Percentiles rank a stretch among this genome's conserved stretches.
Evolutionary conservation across 2,329 filamentous ascomycete species (phyloP).

Genomic region (Dactylellina cionopaga): DNA sequence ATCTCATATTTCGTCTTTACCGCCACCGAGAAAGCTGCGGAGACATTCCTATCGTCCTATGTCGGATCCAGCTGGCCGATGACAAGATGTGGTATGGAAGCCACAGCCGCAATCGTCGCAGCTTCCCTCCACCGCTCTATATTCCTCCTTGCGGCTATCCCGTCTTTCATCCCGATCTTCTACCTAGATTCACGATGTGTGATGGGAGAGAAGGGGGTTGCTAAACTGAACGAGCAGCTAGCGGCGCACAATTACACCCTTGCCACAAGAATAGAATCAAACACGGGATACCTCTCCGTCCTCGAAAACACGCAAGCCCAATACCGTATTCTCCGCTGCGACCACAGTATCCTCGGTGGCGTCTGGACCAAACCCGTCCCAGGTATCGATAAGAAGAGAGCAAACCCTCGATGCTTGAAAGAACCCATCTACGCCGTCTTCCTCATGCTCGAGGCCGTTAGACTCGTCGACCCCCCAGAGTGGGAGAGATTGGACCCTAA

Average conservation of each 20-base stretch:
- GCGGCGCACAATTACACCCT: slow-evolving; percentile 75
- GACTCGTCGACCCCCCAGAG: slow-evolving; percentile 74
- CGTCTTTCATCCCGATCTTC: slow-evolving; percentile 76
- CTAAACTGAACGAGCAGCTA: slow-evolving; percentile 72
- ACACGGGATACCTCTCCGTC: slow-evolving; percentile 92
- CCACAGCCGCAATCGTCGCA: slow-evolving; percentile 33
- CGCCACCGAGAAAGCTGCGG: slow-evolving; percentile 7
- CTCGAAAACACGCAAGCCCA: slow-evolving; percentile 76
- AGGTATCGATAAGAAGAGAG: slow-evolving; percentile 63
- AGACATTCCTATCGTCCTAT: slow-evolving; percentile 13
- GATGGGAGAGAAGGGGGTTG: slow-evolving; percentile 34
- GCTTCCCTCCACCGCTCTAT: slow-evolving; percentile 72
- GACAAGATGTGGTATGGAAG: slow-evolving; percentile 50
- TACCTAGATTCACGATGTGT: slow-evolving; percentile 72
- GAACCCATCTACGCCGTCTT: slow-evolving; percentile 98
- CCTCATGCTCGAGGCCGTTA: slow-evolving; percentile 89
- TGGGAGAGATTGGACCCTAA: slow-evolving; percentile 72
- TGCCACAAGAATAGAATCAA: slow-evolving; percentile 82
- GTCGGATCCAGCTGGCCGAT: slow-evolving; percentile 43
- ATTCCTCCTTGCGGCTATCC: slow-evolving; percentile 73
- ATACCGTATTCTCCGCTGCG: slow-evolving; percentile 86
- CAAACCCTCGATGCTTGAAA: slow-evolving; percentile 64
- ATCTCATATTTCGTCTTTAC: slow-evolving; percentile 44
- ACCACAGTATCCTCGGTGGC: slow-evolving; percentile 91
- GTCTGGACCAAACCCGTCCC: slow-evolving; percentile 75